Evolutionary conservation across 2,329 filamentous ascomycete genomes (phyloP), one percentile per base, ranked within the genome.

Genomic region (Fusarium pininemorale): DNA sequence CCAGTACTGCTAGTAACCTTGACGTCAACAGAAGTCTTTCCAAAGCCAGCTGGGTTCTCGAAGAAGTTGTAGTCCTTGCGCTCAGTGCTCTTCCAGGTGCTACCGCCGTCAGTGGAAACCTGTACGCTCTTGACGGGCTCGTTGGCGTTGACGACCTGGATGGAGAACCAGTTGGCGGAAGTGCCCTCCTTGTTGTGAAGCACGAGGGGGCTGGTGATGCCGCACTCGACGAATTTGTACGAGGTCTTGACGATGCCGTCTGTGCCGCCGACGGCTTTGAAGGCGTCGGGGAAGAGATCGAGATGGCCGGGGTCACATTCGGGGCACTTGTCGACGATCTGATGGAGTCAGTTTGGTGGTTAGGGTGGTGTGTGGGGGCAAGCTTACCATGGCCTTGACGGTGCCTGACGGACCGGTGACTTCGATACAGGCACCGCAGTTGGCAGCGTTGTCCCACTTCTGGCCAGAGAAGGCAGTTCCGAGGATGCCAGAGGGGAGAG

Each of bases 131-230:
- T 75, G 45, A 92, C 85, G 22, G 85, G 84, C 68, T 88, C 84
- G 79, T 90, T 91, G 76, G 88, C 82, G 81, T 92, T 92, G 76
- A 91, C 84, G 48, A 92, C 90, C 80, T 93, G 91, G 85, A 83
- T 82, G 48, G 79, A 79, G 75, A 80, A 82, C 84, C 82, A 87
- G 77, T 82, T 80, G n/a, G 73, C 56, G 11, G 83, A 85, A 9
- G 83, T 83, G 15, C 85, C 85, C 22, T 79, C 80, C 80, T 86
- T 86, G 80, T 83, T 85, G 75, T 83, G 82, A 14, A 86, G 80
- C n/a, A 80, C 69, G 9, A 86, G 78, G 7, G 85, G 83, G 6
- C 80, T 79, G 5, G 80, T 80, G 78, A 86, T 85, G 60, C 82
- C 83, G 72, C 85, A 86, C 28, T 79, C 69, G 38, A 84, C 82